Evolutionary conservation across 2,329 filamentous ascomycete genomes (phyloP).

Genomic region (Aureobasidium mangrovei): DNA sequence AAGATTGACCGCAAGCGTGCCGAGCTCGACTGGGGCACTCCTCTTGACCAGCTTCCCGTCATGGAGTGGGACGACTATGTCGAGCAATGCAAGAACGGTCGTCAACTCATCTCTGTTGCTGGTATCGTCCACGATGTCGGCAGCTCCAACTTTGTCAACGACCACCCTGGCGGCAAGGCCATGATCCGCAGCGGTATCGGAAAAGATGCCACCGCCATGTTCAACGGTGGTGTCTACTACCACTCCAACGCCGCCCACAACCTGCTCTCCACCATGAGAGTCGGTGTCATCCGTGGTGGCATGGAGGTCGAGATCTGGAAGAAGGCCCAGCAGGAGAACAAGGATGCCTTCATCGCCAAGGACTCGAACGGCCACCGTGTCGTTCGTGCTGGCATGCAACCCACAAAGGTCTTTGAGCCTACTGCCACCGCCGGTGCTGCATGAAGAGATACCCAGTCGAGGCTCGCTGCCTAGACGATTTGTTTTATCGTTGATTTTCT

Average conservation of each 20-base stretch:
- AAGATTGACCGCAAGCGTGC: slow-evolving; percentile 82
- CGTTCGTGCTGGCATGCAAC: slow-evolving; percentile 74
- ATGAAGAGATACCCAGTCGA: slow-evolving; percentile 31
- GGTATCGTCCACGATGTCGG: slow-evolving; percentile 76
- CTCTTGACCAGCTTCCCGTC: slow-evolving; percentile 76
- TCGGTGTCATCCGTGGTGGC: slow-evolving; percentile 76
- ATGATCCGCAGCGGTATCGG: slow-evolving; percentile 75
- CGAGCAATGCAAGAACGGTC: slow-evolving; percentile 66
- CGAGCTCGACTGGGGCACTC: slow-evolving; percentile 76
- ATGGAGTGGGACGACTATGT: slow-evolving; percentile 83
- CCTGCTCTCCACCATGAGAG: slow-evolving; percentile 76
- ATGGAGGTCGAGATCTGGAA: slow-evolving; percentile 93
- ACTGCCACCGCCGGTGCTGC: slow-evolving; percentile 78
- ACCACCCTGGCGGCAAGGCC: slow-evolving; percentile 83
- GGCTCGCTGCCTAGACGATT: background rate
- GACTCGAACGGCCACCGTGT: slow-evolving; percentile 75
- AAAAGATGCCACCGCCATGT: slow-evolving; percentile 83
- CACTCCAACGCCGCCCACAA: slow-evolving; percentile 89
- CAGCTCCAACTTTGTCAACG: slow-evolving; percentile 66
- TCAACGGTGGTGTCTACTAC: slow-evolving; percentile 85
- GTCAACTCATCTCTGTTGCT: slow-evolving; percentile 66
- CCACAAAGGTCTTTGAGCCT: slow-evolving; percentile 73
- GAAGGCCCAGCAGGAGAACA: slow-evolving; percentile 73
- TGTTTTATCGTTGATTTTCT: background rate
- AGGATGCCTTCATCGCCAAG: slow-evolving; percentile 70